Evolutionary conservation across 768 basidiomycete genomes (phyloP), one percentile per base, ranked within the genome.

Genomic region (Russula dissimulans): DNA sequence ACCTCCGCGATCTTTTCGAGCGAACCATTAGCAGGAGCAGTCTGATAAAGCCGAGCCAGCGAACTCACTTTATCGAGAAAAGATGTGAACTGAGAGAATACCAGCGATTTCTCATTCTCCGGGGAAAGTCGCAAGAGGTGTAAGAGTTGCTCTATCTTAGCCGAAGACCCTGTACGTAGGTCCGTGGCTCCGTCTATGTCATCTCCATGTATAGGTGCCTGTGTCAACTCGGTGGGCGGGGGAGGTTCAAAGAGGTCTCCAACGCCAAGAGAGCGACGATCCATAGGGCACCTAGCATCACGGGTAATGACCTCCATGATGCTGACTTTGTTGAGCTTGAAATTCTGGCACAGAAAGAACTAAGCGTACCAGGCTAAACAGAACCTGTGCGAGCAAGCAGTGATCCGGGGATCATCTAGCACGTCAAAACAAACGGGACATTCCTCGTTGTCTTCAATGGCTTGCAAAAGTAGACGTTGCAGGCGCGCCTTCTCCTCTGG

Each of bases 71-170:
- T 87, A 73, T 90, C 86, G 55, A 93, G 71, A 73, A 91, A 93
- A 3, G 83, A 80, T 4, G 91, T 95, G 67, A 93, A 95, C 66
- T 95, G 92, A 3, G 89, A 91, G 69, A 95, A 95, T 1, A 95
- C 90, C 3, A 95, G 74, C 3, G 87, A 86, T 71, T 95, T 95
- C 62, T 91, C 87, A 1, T 77, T 79, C 4, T 66, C 61, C 0
- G 88, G 87, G 5, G 83, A 87, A 12, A 92, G 71, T 61, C 79
- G 76, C 45, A 95, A 76, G 45, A 92, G 78, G 54, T 87, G 80
- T 22, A 91, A 69, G 15, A 95, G 75, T 66, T 92, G 90, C 54
- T 89, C 86, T 54, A 92, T 87, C 72, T 95, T 95, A 11, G 89
- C 89, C 22, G 92, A 93, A 6, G 89, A 81, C 3, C 81, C 82